Conservation (phyloP, 345 rosid genomes). For the Hibiscus tridactylites region DNA sequence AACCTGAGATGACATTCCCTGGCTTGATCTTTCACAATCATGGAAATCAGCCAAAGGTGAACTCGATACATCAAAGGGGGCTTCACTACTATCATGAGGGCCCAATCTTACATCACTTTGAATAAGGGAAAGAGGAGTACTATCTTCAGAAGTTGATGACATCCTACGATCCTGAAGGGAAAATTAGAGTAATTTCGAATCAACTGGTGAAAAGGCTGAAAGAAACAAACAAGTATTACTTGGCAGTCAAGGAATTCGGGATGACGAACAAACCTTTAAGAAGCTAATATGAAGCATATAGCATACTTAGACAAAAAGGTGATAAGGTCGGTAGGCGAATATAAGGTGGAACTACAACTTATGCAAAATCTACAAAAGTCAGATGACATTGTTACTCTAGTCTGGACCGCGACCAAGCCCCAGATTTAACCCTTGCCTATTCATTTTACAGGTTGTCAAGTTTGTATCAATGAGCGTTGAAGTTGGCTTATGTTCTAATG, state of each 20-base stretch:
- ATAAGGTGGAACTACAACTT: background rate
- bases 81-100: slow-evolving; percentile 33
- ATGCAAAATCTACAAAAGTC: background rate
- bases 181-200: background rate
- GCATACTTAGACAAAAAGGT: background rate
- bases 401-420: background rate
- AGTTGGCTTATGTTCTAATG: background rate
- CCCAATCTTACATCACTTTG: slow-evolving; percentile 48
- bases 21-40: slow-evolving; percentile 53
- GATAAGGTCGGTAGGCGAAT: background rate
- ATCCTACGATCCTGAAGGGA: slow-evolving; percentile 37
- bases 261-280: background rate
- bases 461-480: background rate
- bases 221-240: background rate
- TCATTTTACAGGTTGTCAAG: background rate
- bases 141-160: slow-evolving; percentile 23
- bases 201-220: background rate
- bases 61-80: slow-evolving; percentile 41
- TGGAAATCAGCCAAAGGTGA: slow-evolving; percentile 84
- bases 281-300: background rate
- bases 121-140: slow-evolving; percentile 20
- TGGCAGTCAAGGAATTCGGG: background rate
- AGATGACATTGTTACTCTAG: background rate
- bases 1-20: slow-evolving; percentile 52
- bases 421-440: background rate